Percentiles rank a stretch among this genome's conserved stretches.
These are phyloP conservation scores for Asparagopsis taxiformis DNA, from an alignment of 31 red algal genomes.

Conservation along the genomic window DNA sequence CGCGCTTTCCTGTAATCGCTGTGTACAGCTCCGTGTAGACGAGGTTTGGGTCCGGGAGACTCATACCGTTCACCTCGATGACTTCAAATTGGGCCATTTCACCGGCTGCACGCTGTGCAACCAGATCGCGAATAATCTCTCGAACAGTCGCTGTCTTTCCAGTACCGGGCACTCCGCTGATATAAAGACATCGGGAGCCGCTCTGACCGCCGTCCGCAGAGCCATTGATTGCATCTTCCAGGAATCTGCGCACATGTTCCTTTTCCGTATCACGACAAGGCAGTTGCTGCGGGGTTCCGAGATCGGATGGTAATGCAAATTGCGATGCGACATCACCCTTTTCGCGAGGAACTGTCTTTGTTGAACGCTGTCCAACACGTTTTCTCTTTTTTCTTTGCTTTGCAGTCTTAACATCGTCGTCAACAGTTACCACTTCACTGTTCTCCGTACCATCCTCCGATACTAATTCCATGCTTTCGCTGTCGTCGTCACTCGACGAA, in stretches of 20 bases:
- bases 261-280: conserved; percentile 71
- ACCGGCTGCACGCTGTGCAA: background rate
- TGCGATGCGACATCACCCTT: conserved; percentile 8
- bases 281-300: conserved; percentile 10
- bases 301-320: conserved; percentile 44
- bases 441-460: too few relatives aligned
- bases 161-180: conserved; percentile 91
- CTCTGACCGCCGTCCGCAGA: background rate
- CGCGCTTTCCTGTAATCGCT: conserved; percentile 24
- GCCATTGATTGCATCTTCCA: conserved; percentile 23
- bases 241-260: conserved; percentile 50
- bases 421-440: too few relatives aligned
- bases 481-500: background rate
- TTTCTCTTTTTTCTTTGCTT: background rate
- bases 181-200: conserved; percentile 80
- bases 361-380: background rate
- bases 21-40: conserved; percentile 72
- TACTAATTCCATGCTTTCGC: too few relatives aligned
- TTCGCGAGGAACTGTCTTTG: background rate
- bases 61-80: conserved; percentile 93
- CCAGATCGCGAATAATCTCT: conserved; percentile 65
- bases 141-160: conserved; percentile 94
- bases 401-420: background rate
- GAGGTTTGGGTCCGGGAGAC: conserved; percentile 58
- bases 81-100: conserved; percentile 50